phyloP scores from a whole-genome alignment of 345 rosid species.

The Lumnitzera littorea region DNA sequence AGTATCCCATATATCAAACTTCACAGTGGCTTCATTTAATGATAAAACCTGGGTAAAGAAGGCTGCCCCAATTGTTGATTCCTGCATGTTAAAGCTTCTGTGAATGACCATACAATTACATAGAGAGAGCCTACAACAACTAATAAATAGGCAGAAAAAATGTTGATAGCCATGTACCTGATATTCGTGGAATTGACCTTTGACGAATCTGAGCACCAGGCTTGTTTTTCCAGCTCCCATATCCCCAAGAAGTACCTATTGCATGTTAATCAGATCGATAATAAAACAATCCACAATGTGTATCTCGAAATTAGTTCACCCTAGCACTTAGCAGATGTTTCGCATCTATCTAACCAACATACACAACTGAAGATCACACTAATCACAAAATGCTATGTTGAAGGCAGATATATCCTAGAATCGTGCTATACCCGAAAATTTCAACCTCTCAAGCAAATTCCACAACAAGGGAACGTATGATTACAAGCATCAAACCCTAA shows the following conservation, averaged over 20 bases:
- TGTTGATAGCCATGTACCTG: slow-evolving; percentile 31
- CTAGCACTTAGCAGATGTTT: neutral
- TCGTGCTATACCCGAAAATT: no score
- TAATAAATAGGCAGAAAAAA: no score
- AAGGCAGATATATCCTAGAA: no score
- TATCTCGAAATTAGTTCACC: neutral
- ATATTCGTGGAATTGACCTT: slow-evolving; percentile 64
- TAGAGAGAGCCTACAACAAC: no score
- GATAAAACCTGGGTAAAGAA: slow-evolving; percentile 76
- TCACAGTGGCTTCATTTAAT: slow-evolving; percentile 51
- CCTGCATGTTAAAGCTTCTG: slow-evolving; percentile 23
- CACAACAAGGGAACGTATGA: no score
- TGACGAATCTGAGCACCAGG: slow-evolving; percentile 64
- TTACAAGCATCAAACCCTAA: no score
- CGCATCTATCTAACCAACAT: no score
- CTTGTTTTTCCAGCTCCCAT: slow-evolving; percentile 86
- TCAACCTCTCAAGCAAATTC: no score
- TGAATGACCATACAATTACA: slow-evolving; percentile 8
- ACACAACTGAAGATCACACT: no score
- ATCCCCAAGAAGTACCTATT: slow-evolving; percentile 75
- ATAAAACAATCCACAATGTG: neutral
- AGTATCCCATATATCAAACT: slow-evolving; percentile 83
- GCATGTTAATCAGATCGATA: slow-evolving; percentile 1
- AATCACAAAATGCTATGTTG: no score
- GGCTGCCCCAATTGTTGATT: slow-evolving; percentile 80